Conservation (phyloP, 1,284 basidiomycete species). For the Wolfiporia cocos region DNA sequence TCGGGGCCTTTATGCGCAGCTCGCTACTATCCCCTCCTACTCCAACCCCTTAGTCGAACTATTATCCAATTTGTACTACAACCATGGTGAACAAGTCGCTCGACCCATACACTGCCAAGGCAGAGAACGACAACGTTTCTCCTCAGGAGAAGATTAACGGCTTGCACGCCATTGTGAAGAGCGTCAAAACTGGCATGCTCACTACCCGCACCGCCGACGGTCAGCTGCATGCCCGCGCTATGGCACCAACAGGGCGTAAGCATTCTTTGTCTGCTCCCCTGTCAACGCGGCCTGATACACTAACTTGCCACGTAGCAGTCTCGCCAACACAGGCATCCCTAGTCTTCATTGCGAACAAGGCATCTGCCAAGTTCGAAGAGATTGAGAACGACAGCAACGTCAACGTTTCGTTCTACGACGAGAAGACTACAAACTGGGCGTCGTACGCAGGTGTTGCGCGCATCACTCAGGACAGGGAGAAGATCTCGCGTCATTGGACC, state of each 20-base stretch:
- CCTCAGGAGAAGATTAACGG: slow-evolving; percentile 64
- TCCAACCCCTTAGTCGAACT: not conserved
- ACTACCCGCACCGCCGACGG: slow-evolving; percentile 75
- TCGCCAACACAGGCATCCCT: slow-evolving; percentile 45
- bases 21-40: not conserved
- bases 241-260: slow-evolving; percentile 66
- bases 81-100: slow-evolving; percentile 34
- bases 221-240: slow-evolving; percentile 76
- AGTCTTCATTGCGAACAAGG: slow-evolving; percentile 75
- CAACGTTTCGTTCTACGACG: slow-evolving; percentile 78
- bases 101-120: slow-evolving; percentile 62
- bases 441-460: slow-evolving; percentile 77
- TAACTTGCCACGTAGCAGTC: slow-evolving; percentile 30
- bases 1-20: not conserved
- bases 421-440: slow-evolving; percentile 75
- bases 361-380: slow-evolving; percentile 73
- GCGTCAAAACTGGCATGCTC: slow-evolving; percentile 71
- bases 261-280: not conserved
- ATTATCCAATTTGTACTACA: not conserved
- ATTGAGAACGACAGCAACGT: slow-evolving; percentile 71
- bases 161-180: slow-evolving; percentile 57
- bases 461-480: slow-evolving; percentile 54
- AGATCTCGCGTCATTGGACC: slow-evolving; percentile 71
- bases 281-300: not conserved
- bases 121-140: slow-evolving; percentile 46